A percentile compares a stretch with the other conserved stretches of the same genome.
These are phyloP conservation scores for Aspergillus alliaceus DNA, from an alignment of 2,329 filamentous ascomycete species.

Conservation along the genomic window DNA sequence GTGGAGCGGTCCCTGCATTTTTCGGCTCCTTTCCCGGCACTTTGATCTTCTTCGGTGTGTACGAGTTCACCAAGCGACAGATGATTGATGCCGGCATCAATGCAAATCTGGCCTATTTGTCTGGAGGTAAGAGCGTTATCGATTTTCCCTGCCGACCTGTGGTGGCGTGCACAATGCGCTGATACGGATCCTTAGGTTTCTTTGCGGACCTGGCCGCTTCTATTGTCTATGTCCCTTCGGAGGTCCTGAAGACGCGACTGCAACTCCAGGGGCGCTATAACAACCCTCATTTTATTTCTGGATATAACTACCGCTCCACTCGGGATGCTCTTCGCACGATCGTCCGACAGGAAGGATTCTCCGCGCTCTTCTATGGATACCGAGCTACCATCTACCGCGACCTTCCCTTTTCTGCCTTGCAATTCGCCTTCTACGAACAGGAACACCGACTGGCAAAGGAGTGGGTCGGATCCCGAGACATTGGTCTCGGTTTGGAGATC, in stretches of 20 bases:
- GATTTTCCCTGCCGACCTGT: conserved; percentile 7
- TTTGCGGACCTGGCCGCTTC: conserved; percentile 89
- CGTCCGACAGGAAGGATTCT: conserved; percentile 74
- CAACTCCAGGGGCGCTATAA: conserved; percentile 94
- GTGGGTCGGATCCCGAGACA: conserved; percentile 77
- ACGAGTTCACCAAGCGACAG: conserved; percentile 89
- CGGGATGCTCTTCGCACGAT: conserved; percentile 84
- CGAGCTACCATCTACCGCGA: conserved; percentile 94
- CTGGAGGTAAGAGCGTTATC: conserved; percentile 62
- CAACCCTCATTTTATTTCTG: conserved; percentile 89
- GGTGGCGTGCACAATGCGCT: conserved; percentile 4
- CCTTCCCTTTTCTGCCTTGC: conserved; percentile 90
- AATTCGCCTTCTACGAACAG: conserved; percentile 98
- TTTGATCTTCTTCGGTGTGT: conserved; percentile 91
- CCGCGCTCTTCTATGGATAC: conserved; percentile 93
- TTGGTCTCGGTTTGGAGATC: conserved; percentile 82
- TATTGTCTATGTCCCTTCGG: conserved; percentile 91
- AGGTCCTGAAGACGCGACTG: conserved; percentile 94
- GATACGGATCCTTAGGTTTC: conserved; percentile 61
- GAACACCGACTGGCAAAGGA: conserved; percentile 78
- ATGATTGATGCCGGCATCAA: conserved; percentile 83
- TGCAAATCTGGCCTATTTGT: conserved; percentile 80
- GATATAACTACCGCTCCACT: conserved; percentile 92
- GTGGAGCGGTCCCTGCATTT: conserved; percentile 88
- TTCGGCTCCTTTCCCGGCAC: conserved; percentile 92